Percentiles rank a stretch among this genome's conserved stretches.
These are phyloP conservation scores for Solanum aculeatissimum DNA, from an alignment of 305 asterid species.

Conservation along the genomic window DNA sequence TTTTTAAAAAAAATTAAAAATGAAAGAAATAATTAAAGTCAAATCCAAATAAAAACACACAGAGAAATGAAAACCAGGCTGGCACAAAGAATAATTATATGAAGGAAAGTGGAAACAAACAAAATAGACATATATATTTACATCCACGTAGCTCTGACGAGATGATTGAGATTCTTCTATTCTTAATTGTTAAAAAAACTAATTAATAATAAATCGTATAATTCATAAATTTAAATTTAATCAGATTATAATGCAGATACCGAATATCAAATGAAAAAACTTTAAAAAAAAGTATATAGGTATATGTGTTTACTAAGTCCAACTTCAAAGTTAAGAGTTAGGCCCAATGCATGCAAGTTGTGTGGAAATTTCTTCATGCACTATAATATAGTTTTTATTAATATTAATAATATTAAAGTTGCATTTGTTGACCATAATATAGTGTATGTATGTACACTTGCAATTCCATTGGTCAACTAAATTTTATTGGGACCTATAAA, in stretches of 20 bases:
- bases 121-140: neutral
- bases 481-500: neutral
- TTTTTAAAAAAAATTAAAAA: neutral
- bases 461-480: neutral
- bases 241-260: neutral
- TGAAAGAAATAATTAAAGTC: neutral
- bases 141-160: rapidly evolving
- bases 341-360: conserved; percentile 5
- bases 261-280: rapidly evolving
- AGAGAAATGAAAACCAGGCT: neutral
- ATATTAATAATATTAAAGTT: conserved; percentile 7
- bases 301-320: neutral
- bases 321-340: neutral
- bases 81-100: neutral
- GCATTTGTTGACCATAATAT: conserved; percentile 46
- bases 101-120: neutral
- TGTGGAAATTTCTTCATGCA: neutral
- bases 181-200: neutral
- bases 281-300: neutral
- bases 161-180: rapidly evolving
- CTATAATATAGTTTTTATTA: neutral
- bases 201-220: rapidly evolving
- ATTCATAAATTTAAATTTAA: neutral
- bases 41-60: neutral
- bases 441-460: neutral